Conservation (phyloP, 1,284 basidiomycete genomes). For the Anthracocystis panici-leucophaei region DNA sequence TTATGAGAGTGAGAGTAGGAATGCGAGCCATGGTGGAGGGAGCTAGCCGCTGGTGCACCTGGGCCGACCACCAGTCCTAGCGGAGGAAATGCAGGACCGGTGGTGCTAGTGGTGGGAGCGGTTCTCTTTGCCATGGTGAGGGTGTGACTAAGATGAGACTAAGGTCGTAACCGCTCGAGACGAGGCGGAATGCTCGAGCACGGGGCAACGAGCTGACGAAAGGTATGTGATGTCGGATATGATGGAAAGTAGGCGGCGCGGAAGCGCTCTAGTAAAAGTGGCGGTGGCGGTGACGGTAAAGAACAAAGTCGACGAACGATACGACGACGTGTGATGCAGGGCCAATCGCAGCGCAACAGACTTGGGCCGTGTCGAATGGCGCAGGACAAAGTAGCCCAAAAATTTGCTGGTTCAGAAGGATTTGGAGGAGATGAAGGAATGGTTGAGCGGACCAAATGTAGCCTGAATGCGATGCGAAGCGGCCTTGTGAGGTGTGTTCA, state of each 20-base stretch:
- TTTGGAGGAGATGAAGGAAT: not conserved
- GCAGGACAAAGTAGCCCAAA: not conserved
- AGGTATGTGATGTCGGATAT: conserved; percentile 14
- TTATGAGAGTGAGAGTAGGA: conserved; percentile 33
- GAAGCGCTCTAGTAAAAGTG: conserved; percentile 12
- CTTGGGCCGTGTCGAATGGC: not conserved
- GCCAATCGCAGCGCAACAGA: not conserved
- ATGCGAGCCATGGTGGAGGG: conserved; percentile 27
- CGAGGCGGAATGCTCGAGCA: conserved; percentile 35
- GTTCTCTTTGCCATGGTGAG: conserved; percentile 48
- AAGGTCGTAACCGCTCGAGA: conserved; percentile 22
- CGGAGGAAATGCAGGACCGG: conserved; percentile 53
- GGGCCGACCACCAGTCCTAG: conserved; percentile 56
- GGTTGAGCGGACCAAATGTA: not conserved
- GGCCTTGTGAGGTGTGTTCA: not conserved
- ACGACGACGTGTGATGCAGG: not conserved
- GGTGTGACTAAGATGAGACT: conserved; percentile 1
- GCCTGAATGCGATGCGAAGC: not conserved
- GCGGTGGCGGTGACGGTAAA: not conserved
- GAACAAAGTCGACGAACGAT: not conserved
- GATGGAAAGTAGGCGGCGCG: conserved; percentile 21
- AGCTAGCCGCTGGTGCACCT: conserved; percentile 37
- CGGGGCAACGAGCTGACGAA: conserved; percentile 24
- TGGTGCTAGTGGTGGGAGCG: conserved; percentile 43
- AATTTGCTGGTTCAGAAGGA: not conserved